Evolutionary conservation across 2,329 filamentous ascomycete species (phyloP).

Genomic region (Arthrobotrys conoides): DNA sequence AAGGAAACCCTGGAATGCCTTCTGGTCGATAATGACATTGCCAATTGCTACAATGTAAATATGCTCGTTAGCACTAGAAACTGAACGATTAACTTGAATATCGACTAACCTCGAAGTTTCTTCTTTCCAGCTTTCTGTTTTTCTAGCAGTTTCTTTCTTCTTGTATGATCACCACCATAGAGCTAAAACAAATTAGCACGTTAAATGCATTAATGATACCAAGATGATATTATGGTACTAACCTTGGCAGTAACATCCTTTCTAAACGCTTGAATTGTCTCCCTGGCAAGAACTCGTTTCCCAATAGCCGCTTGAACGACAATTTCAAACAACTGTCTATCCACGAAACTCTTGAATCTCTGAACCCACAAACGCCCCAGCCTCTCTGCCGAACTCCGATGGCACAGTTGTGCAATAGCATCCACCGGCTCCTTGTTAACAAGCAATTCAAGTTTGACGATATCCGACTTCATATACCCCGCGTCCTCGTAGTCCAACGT

Average conservation of each 20-base stretch:
- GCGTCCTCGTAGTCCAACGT: slow-evolving; percentile 97
- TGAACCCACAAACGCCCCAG: slow-evolving; percentile 89
- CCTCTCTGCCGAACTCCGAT: slow-evolving; percentile 83
- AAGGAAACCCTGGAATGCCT: slow-evolving; percentile 94
- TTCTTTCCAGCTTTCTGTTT: slow-evolving; percentile 97
- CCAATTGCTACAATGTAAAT: slow-evolving; percentile 71
- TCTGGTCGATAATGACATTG: slow-evolving; percentile 95
- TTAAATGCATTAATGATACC: too few relatives aligned
- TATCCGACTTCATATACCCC: slow-evolving; percentile 82
- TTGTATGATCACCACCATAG: slow-evolving; percentile 87
- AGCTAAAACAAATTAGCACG: slow-evolving; percentile 69
- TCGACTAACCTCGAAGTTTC: slow-evolving; percentile 74
- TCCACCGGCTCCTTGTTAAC: slow-evolving; percentile 96
- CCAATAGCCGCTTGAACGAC: slow-evolving; percentile 93
- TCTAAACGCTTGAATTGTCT: slow-evolving; percentile 95
- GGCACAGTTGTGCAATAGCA: slow-evolving; percentile 91
- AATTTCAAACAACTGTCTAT: slow-evolving; percentile 96
- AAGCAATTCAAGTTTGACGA: slow-evolving; percentile 90
- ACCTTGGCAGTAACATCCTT: slow-evolving; percentile 84
- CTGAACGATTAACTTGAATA: not conserved
- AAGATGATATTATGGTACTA: slow-evolving; percentile 72
- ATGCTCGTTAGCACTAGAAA: slow-evolving; percentile 10
- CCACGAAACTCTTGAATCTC: slow-evolving; percentile 97
- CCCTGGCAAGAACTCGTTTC: slow-evolving; percentile 85
- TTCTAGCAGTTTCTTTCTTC: slow-evolving; percentile 88